Percentiles rank a stretch among this genome's conserved stretches.
These are phyloP conservation scores for Ilyonectria robusta DNA, from an alignment of 2,329 filamentous ascomycete genomes.

Conservation along the genomic window DNA sequence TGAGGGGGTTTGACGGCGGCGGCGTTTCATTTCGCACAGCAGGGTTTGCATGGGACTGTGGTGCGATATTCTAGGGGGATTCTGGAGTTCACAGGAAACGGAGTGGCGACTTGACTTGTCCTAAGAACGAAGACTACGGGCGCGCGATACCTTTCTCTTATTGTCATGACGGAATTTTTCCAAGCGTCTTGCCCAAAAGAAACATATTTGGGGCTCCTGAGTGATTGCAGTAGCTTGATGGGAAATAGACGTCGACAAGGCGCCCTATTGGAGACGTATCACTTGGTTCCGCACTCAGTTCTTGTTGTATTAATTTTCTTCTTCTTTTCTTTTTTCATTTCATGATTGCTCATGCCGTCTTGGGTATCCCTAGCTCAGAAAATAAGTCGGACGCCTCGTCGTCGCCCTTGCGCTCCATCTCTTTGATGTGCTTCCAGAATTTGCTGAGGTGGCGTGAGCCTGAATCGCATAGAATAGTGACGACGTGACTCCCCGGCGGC, in stretches of 20 bases:
- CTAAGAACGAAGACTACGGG: conserved; percentile 41
- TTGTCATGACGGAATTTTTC: conserved; percentile 29
- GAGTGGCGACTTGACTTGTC: conserved; percentile 46
- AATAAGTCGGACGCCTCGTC: conserved; percentile 64
- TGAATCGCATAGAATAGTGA: conserved; percentile 90
- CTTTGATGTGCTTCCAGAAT: conserved; percentile 83
- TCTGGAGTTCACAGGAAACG: conserved; percentile 45
- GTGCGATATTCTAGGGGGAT: conserved; percentile 32
- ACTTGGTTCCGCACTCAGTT: conserved; percentile 9
- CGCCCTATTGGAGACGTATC: conserved; percentile 13
- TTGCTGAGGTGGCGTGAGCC: conserved; percentile 87
- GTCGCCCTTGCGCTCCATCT: conserved; percentile 71
- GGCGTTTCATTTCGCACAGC: conserved; percentile 39
- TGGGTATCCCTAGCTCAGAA: conserved; percentile 62
- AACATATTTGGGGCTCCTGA: not conserved
- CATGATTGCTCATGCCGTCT: conserved; percentile 23
- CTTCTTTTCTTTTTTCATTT: conserved; percentile 11
- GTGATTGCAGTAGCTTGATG: conserved; percentile 19
- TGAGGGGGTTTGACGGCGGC: conserved; percentile 31
- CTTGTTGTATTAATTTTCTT: conserved; percentile 5
- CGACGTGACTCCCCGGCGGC: conserved; percentile 74
- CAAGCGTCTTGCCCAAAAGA: conserved; percentile 7
- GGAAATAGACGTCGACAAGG: conserved; percentile 1
- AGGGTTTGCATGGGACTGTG: conserved; percentile 29
- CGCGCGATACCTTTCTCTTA: conserved; percentile 42